These are phyloP conservation scores for Lichtheimia hyalospora DNA, from an alignment of 371 early-diverging fungal genomes.

Conservation along the genomic window DNA sequence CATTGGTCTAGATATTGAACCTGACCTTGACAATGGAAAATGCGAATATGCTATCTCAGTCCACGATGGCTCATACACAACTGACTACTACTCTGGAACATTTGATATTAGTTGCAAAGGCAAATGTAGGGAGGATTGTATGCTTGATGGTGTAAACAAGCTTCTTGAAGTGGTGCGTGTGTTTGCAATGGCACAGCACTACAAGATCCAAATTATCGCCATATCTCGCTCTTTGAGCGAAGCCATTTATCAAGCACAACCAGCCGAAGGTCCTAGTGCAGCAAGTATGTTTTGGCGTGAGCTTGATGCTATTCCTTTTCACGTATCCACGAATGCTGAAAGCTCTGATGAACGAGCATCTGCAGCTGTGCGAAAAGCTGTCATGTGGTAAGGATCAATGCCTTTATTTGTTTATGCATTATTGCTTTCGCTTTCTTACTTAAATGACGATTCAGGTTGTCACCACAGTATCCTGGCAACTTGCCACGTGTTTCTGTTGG, in stretches of 20 bases:
- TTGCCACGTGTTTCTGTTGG: constrained; percentile 72
- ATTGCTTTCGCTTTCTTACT: background rate
- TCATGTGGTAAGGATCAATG: constrained; percentile 51
- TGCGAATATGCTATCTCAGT: constrained; percentile 48
- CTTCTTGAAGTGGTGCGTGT: constrained; percentile 40
- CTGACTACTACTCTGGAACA: constrained; percentile 48
- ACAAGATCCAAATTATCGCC: constrained; percentile 58
- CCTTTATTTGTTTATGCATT: background rate
- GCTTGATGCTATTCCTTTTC: constrained; percentile 73
- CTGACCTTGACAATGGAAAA: constrained; percentile 25
- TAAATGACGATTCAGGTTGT: constrained; percentile 33
- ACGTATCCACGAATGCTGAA: constrained; percentile 56
- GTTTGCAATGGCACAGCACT: constrained; percentile 49
- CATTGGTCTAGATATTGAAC: constrained; percentile 60
- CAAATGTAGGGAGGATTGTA: constrained; percentile 17
- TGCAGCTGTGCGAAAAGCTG: constrained; percentile 70
- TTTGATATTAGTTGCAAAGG: constrained; percentile 16
- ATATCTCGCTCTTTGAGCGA: constrained; percentile 27
- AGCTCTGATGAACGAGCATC: constrained; percentile 73
- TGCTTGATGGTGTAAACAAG: constrained; percentile 26
- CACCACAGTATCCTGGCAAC: constrained; percentile 71
- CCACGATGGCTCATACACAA: constrained; percentile 62
- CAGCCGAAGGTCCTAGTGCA: constrained; percentile 33
- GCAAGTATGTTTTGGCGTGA: constrained; percentile 73
- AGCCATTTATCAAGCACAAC: constrained; percentile 15